Evolutionary conservation across 1,284 basidiomycete genomes (phyloP).

Genomic region (Trametes polyzona): DNA sequence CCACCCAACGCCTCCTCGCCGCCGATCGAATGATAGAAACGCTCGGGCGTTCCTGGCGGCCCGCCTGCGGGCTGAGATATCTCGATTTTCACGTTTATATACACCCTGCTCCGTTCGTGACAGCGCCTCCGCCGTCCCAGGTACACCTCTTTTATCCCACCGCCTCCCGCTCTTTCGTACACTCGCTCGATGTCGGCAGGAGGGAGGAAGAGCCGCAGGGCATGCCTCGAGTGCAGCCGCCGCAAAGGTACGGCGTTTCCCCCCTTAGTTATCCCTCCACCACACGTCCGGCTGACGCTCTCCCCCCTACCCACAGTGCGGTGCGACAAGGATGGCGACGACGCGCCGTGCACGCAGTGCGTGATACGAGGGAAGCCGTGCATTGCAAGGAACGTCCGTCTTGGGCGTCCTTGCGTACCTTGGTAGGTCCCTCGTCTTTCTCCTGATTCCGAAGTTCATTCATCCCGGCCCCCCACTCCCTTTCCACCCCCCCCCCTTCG

Average conservation of each 20-base stretch:
- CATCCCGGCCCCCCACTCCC: not conserved
- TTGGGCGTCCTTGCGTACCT: no score
- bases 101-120: no score
- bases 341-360: slow-evolving; percentile 11
- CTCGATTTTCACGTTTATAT: no score
- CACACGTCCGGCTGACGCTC: not conserved
- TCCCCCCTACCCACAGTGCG: slow-evolving; percentile 9
- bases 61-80: no score
- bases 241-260: slow-evolving; percentile 13
- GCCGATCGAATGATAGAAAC: slow-evolving; percentile 18
- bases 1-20: not conserved
- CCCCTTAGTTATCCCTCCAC: not conserved
- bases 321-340: slow-evolving; percentile 9
- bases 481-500: not conserved
- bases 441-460: not conserved
- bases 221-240: slow-evolving; percentile 5
- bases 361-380: not conserved
- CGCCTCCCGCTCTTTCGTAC: not conserved
- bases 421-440: slow-evolving; percentile 17
- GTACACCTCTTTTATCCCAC: not conserved
- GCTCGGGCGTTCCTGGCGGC: not conserved
- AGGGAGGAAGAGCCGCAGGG: not conserved
- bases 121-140: not conserved
- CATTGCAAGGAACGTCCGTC: no score
- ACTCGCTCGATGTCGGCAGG: not conserved